A percentile compares a stretch with the other conserved stretches of the same genome.
These are phyloP conservation scores for Scleroderma bovista DNA, from an alignment of 768 basidiomycete species.

Conservation along the genomic window DNA sequence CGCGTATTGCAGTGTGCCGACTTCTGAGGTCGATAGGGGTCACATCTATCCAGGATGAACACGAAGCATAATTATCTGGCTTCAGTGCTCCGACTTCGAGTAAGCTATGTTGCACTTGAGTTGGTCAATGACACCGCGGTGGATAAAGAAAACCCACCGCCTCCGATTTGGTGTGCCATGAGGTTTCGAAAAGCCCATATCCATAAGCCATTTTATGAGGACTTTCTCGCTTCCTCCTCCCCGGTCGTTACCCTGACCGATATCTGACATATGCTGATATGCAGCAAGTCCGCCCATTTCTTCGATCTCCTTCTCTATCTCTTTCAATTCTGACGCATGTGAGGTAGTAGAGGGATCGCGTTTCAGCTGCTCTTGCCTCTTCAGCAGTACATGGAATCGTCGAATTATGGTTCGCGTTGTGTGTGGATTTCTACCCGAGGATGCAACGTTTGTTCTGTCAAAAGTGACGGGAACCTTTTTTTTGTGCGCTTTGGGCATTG, in stretches of 20 bases:
- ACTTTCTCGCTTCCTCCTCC: constrained; percentile 88
- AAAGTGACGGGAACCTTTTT: constrained; percentile 43
- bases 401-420: constrained; percentile 73
- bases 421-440: constrained; percentile 40
- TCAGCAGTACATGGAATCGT: constrained; percentile 74
- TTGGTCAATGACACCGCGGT: background rate
- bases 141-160: constrained; percentile 22
- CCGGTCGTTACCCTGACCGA: constrained; percentile 75
- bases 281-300: constrained; percentile 69
- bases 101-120: constrained; percentile 53
- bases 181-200: constrained; percentile 33
- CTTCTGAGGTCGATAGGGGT: constrained; percentile 82
- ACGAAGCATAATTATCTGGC: constrained; percentile 72
- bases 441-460: constrained; percentile 11
- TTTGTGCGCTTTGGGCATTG: constrained; percentile 40
- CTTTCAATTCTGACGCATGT: constrained; percentile 33
- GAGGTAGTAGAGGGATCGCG: constrained; percentile 13
- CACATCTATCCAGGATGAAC: constrained; percentile 63
- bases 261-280: constrained; percentile 79
- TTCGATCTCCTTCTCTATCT: constrained; percentile 59
- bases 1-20: constrained; percentile 71
- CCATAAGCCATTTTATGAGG: constrained; percentile 69
- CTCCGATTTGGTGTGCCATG: constrained; percentile 23
- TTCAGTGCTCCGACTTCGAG: constrained; percentile 87
- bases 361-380: constrained; percentile 55